Conservation (phyloP, 352 stramenopile genomes). For the Sclerospora graminicola region DNA sequence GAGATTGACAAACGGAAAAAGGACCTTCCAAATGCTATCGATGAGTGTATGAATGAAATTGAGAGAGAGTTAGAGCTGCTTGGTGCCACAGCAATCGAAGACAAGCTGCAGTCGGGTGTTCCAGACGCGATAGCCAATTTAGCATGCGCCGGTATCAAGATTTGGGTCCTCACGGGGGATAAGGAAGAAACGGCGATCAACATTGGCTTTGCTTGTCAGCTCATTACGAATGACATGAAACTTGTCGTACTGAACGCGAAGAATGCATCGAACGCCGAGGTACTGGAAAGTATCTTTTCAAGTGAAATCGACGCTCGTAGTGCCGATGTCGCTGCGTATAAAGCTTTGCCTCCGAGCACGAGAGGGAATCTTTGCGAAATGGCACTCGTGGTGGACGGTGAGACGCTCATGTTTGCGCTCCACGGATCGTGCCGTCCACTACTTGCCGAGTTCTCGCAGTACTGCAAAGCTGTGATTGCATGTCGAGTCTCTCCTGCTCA, state of each 20-base stretch:
- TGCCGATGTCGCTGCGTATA: no score
- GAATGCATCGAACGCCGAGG: no score
- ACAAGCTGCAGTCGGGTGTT: slow-evolving; percentile 89
- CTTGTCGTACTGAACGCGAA: no score
- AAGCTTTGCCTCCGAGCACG: no score
- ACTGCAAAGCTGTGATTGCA: slow-evolving; percentile 72
- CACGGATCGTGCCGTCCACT: no score
- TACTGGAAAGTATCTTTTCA: slow-evolving; percentile 52
- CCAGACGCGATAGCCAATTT: slow-evolving; percentile 81
- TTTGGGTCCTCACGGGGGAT: slow-evolving; percentile 92
- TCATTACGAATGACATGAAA: slow-evolving; percentile 84
- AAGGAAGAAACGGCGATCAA: slow-evolving; percentile 93
- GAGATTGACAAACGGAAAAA: slow-evolving; percentile 79
- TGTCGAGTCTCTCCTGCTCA: slow-evolving; percentile 77
- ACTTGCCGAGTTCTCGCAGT: no score
- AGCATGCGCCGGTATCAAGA: slow-evolving; percentile 78
- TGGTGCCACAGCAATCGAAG: slow-evolving; percentile 89
- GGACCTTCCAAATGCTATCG: slow-evolving; percentile 50
- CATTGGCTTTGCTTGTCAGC: slow-evolving; percentile 85
- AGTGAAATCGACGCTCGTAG: slow-evolving; percentile 47
- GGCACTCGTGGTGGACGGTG: slow-evolving; percentile 66
- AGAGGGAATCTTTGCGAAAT: no score
- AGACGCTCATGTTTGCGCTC: slow-evolving; percentile 56
- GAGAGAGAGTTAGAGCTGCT: slow-evolving; percentile 76
- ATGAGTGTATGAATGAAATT: slow-evolving; percentile 64